Base-by-base conservation (phyloP, 371 early-diverging fungal species). In the Apophysomyces variabilis region DNA sequence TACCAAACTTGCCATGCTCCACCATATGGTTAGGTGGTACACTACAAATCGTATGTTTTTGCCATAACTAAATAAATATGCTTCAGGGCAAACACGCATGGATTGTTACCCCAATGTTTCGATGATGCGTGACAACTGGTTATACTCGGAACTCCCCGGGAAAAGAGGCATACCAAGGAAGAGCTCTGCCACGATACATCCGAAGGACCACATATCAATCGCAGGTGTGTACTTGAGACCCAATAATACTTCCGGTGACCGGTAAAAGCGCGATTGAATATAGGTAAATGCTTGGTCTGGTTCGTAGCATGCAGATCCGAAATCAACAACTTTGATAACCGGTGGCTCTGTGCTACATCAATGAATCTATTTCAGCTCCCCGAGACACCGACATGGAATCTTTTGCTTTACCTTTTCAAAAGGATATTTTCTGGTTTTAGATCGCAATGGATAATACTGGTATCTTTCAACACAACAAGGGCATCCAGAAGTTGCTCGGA, bases 151-250 rank as follows among this genome's bases (percentile, higher is more conserved):
- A 68, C 95, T 95, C 11, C 98, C 99, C 0, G 99, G 98, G 71
- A 99, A 98, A 37, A 99, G 75, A 7, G 99, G 99, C 62, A 94
- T 86, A 0, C 95, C 95, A 3, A 93, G 87, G 65, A 92, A 89
- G 37, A 99, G 83, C 72, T 99, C 99, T 26, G 93, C 95, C 41
- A 66, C 87, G 46, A 99, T 99, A 76, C 99, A 99, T 0, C 99
- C 99, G 44, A 99, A 79, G 41, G 93, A 92, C 99, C 99, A 99
- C 90, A 99, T 96, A 79, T 99, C 99, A 66, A 99, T 96, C 5
- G 95, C 88, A 68, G 86, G 92, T 56, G 87, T 90, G 73, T 99
- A 99, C 1, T 85, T 79, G 66, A 91, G 69, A 37, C 96, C 98
- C 58, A 99, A 74, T 18, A 99, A 90, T 9, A 99, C 98, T 75